Evolutionary conservation across 129 eudicot genomes (phyloP).

Genomic region (Solidago caesia): DNA sequence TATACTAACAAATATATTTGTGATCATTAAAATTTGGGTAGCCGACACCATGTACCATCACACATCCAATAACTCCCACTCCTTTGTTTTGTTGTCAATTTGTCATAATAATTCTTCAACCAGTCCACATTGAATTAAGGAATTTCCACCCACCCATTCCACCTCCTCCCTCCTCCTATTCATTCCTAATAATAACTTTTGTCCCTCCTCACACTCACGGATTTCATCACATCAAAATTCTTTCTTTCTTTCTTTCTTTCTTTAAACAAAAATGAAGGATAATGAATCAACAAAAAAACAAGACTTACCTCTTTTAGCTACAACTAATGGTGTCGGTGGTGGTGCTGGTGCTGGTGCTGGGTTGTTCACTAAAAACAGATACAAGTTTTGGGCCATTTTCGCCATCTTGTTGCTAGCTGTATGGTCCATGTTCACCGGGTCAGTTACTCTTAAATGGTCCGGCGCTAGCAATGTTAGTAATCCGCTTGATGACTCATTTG

Average conservation of each 20-base stretch:
- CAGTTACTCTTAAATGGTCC: constrained; percentile 79
- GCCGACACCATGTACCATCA: constrained; percentile 31
- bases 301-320: constrained; percentile 14
- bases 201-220: constrained; percentile 14
- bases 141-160: constrained; percentile 33
- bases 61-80: constrained; percentile 10
- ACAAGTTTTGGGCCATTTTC: constrained; percentile 71
- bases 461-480: constrained; percentile 39
- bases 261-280: constrained; percentile 41
- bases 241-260: no score
- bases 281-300: constrained; percentile 47
- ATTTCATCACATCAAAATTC: background rate
- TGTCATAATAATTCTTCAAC: constrained; percentile 19
- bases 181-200: background rate
- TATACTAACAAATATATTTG: background rate
- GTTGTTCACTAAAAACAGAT: constrained; percentile 51
- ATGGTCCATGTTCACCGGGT: constrained; percentile 92
- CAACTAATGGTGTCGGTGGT: constrained; percentile 21
- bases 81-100: background rate
- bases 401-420: constrained; percentile 64
- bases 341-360: constrained; percentile 23
- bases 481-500: constrained; percentile 41
- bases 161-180: background rate
- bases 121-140: constrained; percentile 32
- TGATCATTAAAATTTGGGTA: background rate